Evolutionary conservation across 2,329 filamentous ascomycete genomes (phyloP).

Genomic region (Claviceps sp.): DNA sequence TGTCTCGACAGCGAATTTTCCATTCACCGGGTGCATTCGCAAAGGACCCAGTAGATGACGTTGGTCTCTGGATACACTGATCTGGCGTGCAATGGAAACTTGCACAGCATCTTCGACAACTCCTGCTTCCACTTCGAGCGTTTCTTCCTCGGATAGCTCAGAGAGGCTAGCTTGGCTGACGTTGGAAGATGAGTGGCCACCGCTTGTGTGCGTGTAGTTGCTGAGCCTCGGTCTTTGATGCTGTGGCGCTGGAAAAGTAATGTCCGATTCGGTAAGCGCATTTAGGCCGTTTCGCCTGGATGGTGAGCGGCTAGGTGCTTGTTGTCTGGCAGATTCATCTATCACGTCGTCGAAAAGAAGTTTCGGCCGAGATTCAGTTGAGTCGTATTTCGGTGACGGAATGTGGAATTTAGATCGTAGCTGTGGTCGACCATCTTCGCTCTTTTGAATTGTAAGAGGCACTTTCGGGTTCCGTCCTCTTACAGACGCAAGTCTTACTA

Average conservation of each 20-base stretch:
- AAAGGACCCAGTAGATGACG: conserved; percentile 44
- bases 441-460: not conserved
- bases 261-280: not conserved
- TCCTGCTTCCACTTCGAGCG: conserved; percentile 10
- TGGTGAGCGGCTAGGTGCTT: not conserved
- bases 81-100: conserved; percentile 54
- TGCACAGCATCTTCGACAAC: conserved; percentile 44
- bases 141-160: conserved; percentile 1
- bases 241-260: not conserved
- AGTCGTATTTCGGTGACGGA: conserved; percentile 1
- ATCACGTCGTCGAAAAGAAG: not conserved
- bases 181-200: not conserved
- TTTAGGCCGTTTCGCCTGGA: not conserved
- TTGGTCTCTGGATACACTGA: conserved; percentile 51
- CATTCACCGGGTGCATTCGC: conserved; percentile 15
- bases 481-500: conserved; percentile 4
- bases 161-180: not conserved
- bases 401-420: conserved; percentile 7
- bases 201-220: not conserved
- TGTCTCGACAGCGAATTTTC: conserved; percentile 18
- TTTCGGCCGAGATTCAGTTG: conserved; percentile 1
- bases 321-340: not conserved
- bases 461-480: not conserved
- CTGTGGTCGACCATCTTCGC: not conserved
- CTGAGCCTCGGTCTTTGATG: not conserved